Evolutionary conservation across 352 stramenopile genomes (phyloP), one percentile per base, ranked within the genome.

Genomic region (Phytophthora ramorum): DNA sequence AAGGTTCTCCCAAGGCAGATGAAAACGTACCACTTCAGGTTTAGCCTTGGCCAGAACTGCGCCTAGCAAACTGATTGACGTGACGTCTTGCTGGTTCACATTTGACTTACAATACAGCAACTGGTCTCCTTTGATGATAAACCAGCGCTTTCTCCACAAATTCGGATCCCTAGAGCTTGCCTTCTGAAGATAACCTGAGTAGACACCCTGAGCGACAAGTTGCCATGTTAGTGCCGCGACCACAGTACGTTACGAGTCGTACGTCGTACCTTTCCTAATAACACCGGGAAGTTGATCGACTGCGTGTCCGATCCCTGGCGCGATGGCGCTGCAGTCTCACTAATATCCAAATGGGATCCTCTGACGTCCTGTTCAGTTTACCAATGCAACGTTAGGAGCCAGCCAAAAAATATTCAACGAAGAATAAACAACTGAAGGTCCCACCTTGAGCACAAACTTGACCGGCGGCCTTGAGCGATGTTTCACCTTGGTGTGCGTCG

Each of bases 81-180:
- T 94, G 26, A 96, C 85, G 17, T 96, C 87, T 24, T 86, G 83
- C 60, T 92, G 87, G 58, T 96, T 91, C 22, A 80, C 79, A 30
- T 88, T 83, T 1, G 83, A 92, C 62, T 96, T 96, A 70, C 87
- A 94, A 62, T 96, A 96, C 41, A 92, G 54, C 2, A 96, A 69
- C 51, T 96, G 87, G 51, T 96, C 85, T 47, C 89, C 85, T 66
- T 93, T 95, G 54, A 95, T 75, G 55, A 95, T 87, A 69, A 95
- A 95, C 87, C 87, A 95, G 13, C 87, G 85, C 66, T 89, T 90
- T 37, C 85, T 81, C 87, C 87, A 95, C 20, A 95, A 71, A 41
- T 87, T 93, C 3, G 82, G 58, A 45, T 94, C 79, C 34, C 88
- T 92, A 26, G 91, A 73, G 47, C 87, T 95, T 14, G 81, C 85